phyloP scores from a whole-genome alignment of 345 rosid genomes.

The Angophora floribunda region DNA sequence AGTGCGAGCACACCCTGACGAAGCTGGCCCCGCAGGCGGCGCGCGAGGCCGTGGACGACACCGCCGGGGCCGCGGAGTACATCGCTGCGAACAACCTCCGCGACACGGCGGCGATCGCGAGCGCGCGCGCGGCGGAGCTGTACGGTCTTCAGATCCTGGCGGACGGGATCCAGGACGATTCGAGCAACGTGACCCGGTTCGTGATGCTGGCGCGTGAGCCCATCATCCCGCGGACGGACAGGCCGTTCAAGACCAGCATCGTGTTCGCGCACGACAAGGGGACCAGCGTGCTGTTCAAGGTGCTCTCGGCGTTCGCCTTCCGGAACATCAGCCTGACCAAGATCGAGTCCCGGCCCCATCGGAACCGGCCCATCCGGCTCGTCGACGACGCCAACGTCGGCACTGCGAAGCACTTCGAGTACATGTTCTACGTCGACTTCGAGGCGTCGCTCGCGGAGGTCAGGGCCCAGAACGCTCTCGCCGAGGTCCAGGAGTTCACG shows the following conservation, averaged over 20 bases:
- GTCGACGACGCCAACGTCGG: constrained; percentile 42
- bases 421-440: constrained; percentile 43
- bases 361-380: constrained; percentile 35
- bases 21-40: constrained; percentile 73
- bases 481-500: constrained; percentile 51
- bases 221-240: constrained; percentile 38
- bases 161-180: constrained; percentile 48
- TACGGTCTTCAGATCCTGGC: constrained; percentile 70
- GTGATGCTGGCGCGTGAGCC: constrained; percentile 53
- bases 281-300: constrained; percentile 44
- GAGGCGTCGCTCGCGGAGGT: constrained; percentile 46
- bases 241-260: constrained; percentile 45
- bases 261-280: constrained; percentile 49
- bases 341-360: constrained; percentile 46
- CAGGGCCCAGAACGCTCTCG: constrained; percentile 39
- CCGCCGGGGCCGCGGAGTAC: constrained; percentile 91
- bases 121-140: constrained; percentile 88
- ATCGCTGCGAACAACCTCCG: constrained; percentile 63
- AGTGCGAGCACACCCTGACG: constrained; percentile 77
- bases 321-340: constrained; percentile 41
- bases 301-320: constrained; percentile 41
- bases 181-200: constrained; percentile 41
- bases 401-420: constrained; percentile 52
- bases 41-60: constrained; percentile 90
- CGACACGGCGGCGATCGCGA: constrained; percentile 88